These are phyloP conservation scores for Neurospora tetrasperma DNA, from an alignment of 495 filamentous ascomycete species.

Conservation along the genomic window DNA sequence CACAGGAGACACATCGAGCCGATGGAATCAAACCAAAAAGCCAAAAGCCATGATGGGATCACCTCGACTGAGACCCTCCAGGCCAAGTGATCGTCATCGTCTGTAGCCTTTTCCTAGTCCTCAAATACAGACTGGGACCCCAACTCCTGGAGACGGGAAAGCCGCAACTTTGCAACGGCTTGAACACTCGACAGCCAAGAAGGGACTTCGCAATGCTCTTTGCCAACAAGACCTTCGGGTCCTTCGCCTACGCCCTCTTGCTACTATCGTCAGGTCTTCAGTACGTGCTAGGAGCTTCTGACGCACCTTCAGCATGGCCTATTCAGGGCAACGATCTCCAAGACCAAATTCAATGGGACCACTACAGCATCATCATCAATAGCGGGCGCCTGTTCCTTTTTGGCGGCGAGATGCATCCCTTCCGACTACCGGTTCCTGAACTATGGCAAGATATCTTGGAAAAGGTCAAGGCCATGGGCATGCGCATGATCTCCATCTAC, in stretches of 20 bases:
- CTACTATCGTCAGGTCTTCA: neutral
- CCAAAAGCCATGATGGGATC: neutral
- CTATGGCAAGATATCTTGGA: conserved; percentile 51
- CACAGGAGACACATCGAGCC: neutral
- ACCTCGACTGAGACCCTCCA: neutral
- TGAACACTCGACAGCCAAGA: neutral
- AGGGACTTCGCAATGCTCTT: neutral
- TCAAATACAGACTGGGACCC: neutral
- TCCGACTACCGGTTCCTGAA: conserved; percentile 27
- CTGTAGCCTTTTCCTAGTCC: neutral
- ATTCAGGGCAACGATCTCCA: conserved; percentile 42
- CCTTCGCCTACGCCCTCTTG: neutral
- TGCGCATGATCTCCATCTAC: conserved; percentile 42
- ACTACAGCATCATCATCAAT: conserved; percentile 48
- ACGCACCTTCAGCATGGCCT: conserved; percentile 25
- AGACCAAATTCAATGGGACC: conserved; percentile 44
- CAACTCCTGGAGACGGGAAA: neutral
- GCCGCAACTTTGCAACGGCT: neutral
- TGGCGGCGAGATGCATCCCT: conserved; percentile 37
- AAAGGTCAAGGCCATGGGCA: conserved; percentile 50
- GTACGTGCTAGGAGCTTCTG: neutral
- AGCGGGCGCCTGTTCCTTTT: conserved; percentile 48
- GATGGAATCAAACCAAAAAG: neutral
- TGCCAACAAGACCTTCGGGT: neutral
- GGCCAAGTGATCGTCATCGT: neutral